Evolutionary conservation across 495 filamentous ascomycete species (phyloP).

Genomic region (Aeminium ludgeri): DNA sequence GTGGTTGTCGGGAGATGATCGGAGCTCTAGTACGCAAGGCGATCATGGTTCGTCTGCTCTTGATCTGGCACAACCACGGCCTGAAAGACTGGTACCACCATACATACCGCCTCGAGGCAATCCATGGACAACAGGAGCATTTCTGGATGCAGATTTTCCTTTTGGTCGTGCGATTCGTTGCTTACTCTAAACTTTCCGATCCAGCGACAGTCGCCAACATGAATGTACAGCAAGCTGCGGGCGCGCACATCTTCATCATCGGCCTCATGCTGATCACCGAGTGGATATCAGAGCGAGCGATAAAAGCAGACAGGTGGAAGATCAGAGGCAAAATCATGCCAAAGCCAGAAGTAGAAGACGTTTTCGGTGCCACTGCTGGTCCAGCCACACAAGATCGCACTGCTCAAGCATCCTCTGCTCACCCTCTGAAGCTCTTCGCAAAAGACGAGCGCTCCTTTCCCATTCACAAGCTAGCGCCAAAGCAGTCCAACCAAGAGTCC

Average conservation of each 20-base stretch:
- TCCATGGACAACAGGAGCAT: slow-evolving; percentile 10
- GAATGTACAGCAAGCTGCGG: slow-evolving; percentile 3
- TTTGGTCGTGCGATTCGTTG: slow-evolving; percentile 3
- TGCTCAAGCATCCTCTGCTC: slow-evolving; percentile 9
- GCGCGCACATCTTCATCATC: slow-evolving; percentile 6
- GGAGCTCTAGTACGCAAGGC: slow-evolving; percentile 2
- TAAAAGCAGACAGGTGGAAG: slow-evolving; percentile 7
- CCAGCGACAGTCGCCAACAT: neutral
- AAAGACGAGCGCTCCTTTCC: slow-evolving; percentile 11
- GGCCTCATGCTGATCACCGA: slow-evolving; percentile 1
- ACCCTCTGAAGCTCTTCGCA: slow-evolving; percentile 7
- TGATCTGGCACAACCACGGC: slow-evolving; percentile 15
- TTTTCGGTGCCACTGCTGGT: slow-evolving; percentile 12
- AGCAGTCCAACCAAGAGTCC: slow-evolving; percentile 1
- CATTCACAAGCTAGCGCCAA: slow-evolving; percentile 10
- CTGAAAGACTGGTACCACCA: slow-evolving; percentile 13
- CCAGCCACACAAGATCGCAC: slow-evolving; percentile 2
- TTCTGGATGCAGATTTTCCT: slow-evolving; percentile 8
- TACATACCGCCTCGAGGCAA: slow-evolving; percentile 9
- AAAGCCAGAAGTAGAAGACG: slow-evolving; percentile 8
- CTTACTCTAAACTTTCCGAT: slow-evolving; percentile 6
- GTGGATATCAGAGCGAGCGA: slow-evolving; percentile 7
- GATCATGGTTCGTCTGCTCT: neutral
- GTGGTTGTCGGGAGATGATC: slow-evolving; percentile 1
- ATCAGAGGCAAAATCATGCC: slow-evolving; percentile 11